A percentile compares a stretch with the other conserved stretches of the same genome.
phyloP scores from a whole-genome alignment of 495 filamentous ascomycete genomes.

The Daldinia caldariorum region DNA sequence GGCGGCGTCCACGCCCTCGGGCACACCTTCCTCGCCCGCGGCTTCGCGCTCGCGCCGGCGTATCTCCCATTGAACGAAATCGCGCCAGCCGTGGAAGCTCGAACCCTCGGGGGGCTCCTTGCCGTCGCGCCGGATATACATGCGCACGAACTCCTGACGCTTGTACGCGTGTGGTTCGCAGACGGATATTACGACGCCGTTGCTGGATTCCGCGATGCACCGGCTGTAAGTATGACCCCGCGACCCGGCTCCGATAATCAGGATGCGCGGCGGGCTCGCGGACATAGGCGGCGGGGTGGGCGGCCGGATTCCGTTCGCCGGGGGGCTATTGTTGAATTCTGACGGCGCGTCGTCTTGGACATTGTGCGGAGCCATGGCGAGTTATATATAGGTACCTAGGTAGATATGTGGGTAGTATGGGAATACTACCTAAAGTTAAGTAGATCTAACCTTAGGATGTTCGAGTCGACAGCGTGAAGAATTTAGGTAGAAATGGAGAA shows the following conservation, averaged over 20 bases:
- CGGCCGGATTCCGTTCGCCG: constrained; percentile 35
- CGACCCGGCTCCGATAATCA: constrained; percentile 89
- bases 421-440: not conserved
- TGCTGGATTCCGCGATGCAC: constrained; percentile 67
- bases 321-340: constrained; percentile 34
- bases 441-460: too few relatives aligned
- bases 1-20: constrained; percentile 75
- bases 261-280: constrained; percentile 64
- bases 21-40: constrained; percentile 53
- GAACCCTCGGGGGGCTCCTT: constrained; percentile 57
- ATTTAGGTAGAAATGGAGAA: too few relatives aligned
- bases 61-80: constrained; percentile 73
- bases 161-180: constrained; percentile 86
- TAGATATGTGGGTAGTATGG: not conserved
- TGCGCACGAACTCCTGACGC: constrained; percentile 70
- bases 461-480: too few relatives aligned
- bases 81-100: constrained; percentile 76
- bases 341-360: constrained; percentile 40
- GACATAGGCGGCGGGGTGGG: constrained; percentile 50
- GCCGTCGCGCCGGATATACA: constrained; percentile 69
- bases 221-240: constrained; percentile 80
- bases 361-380: constrained; percentile 45
- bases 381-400: too few relatives aligned
- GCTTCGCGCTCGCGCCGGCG: constrained; percentile 59
- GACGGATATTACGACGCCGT: constrained; percentile 75